A percentile compares a stretch with the other conserved stretches of the same genome.
phyloP scores from a whole-genome alignment of 192 early-diverging fungal species.

The Dimargaris cristalligena region DNA sequence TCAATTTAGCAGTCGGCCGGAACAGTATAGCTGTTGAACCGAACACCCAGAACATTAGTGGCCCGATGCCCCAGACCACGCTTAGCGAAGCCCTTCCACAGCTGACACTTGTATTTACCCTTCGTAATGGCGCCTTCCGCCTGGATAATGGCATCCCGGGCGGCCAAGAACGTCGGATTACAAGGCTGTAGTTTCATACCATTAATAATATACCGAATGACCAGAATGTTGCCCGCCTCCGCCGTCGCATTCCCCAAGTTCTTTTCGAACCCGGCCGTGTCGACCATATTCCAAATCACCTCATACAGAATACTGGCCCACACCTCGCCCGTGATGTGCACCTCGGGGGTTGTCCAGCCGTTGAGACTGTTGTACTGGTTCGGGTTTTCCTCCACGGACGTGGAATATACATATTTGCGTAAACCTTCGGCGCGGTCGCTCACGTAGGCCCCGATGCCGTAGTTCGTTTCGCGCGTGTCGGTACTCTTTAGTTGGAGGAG shows the following conservation, averaged over 20 bases:
- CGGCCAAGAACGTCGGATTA: conserved; percentile 46
- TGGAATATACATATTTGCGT: conserved; percentile 1
- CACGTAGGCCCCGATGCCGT: conserved; percentile 23
- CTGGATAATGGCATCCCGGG: conserved; percentile 52
- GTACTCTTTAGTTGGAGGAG: conserved; percentile 17
- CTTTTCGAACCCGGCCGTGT: conserved; percentile 12
- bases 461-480: conserved; percentile 24
- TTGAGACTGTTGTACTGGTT: conserved; percentile 17
- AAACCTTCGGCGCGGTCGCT: conserved; percentile 18
- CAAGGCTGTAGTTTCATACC: conserved; percentile 64
- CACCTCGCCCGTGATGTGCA: conserved; percentile 27
- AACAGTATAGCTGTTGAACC: background rate
- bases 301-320: conserved; percentile 31
- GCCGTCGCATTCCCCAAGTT: conserved; percentile 3
- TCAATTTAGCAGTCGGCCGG: no score
- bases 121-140: conserved; percentile 41
- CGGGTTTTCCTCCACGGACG: background rate
- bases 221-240: conserved; percentile 48
- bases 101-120: conserved; percentile 45
- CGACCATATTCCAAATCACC: conserved; percentile 30
- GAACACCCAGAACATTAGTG: background rate
- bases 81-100: conserved; percentile 71
- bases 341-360: conserved; percentile 12
- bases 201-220: conserved; percentile 49
- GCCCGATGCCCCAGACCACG: conserved; percentile 73